Evolutionary conservation across 2,329 filamentous ascomycete species (phyloP).

Genomic region (Neofusicoccum kwambonambiense): DNA sequence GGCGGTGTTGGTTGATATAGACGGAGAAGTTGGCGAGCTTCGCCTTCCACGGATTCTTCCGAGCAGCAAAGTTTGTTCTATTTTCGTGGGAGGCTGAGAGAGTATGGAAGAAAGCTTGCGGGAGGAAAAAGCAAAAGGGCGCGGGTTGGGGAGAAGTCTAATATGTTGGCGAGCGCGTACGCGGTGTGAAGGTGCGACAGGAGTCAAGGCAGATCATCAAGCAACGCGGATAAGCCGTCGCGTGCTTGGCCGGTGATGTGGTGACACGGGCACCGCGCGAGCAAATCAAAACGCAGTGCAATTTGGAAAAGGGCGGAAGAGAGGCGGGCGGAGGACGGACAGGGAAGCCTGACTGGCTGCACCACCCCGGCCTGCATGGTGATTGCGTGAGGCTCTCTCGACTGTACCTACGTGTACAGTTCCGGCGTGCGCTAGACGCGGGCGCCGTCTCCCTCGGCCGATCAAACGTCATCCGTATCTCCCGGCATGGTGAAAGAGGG

Average conservation of each 20-base stretch:
- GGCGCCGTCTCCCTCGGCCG: neutral
- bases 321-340: neutral
- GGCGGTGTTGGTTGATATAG: neutral
- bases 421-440: neutral
- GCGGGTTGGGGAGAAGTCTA: neutral
- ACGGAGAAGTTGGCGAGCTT: neutral
- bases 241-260: neutral
- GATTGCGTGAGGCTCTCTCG: neutral
- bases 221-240: neutral
- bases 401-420: neutral
- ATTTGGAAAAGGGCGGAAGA: neutral
- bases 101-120: neutral
- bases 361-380: too few species aligned
- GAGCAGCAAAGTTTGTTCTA: neutral
- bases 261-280: neutral
- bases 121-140: neutral
- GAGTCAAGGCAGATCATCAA: neutral
- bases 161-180: neutral
- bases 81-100: too few species aligned
- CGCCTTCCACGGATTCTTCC: neutral
- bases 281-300: neutral
- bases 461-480: neutral
- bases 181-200: too few species aligned
- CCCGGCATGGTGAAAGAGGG: neutral
- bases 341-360: neutral